Evolutionary conservation across 805 yeast genomes (phyloP).

Genomic region (Crinitomyces ghanaensis): DNA sequence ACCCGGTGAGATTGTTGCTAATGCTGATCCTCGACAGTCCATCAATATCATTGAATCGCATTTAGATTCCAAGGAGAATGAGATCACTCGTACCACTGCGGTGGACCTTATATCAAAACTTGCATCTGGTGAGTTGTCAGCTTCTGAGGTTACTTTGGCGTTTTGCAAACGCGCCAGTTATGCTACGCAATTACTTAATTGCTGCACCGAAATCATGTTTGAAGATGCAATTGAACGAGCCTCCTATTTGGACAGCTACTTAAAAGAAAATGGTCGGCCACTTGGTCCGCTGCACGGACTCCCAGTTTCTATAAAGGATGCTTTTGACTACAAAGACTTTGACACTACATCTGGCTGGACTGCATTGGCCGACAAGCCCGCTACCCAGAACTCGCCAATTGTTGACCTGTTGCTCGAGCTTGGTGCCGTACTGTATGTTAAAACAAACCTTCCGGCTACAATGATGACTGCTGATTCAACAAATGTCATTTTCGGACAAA

Average conservation of each 20-base stretch:
- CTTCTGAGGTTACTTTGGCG: conserved; percentile 40
- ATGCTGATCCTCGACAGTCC: too few species aligned
- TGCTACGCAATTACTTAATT: conserved; percentile 42
- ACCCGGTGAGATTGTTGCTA: too few species aligned
- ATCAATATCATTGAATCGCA: too few species aligned
- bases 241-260: conserved; percentile 41
- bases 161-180: conserved; percentile 48
- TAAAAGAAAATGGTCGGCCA: conserved; percentile 32
- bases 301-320: conserved; percentile 50
- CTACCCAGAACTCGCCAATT: conserved; percentile 25
- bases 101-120: conserved; percentile 41
- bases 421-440: conserved; percentile 45
- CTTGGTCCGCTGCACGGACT: conserved; percentile 58
- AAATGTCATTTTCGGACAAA: conserved; percentile 35
- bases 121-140: conserved; percentile 32
- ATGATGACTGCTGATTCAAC: conserved; percentile 40
- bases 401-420: conserved; percentile 30
- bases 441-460: conserved; percentile 43
- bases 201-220: conserved; percentile 32
- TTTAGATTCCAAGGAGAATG: conserved; percentile 30
- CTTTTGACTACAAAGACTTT: conserved; percentile 35
- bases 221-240: conserved; percentile 52
- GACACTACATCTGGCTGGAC: conserved; percentile 37
- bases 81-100: conserved; percentile 30
- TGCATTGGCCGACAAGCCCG: conserved; percentile 26